These are phyloP conservation scores for Globisporangium camurandrum DNA, from an alignment of 352 stramenopile genomes.

Conservation along the genomic window DNA sequence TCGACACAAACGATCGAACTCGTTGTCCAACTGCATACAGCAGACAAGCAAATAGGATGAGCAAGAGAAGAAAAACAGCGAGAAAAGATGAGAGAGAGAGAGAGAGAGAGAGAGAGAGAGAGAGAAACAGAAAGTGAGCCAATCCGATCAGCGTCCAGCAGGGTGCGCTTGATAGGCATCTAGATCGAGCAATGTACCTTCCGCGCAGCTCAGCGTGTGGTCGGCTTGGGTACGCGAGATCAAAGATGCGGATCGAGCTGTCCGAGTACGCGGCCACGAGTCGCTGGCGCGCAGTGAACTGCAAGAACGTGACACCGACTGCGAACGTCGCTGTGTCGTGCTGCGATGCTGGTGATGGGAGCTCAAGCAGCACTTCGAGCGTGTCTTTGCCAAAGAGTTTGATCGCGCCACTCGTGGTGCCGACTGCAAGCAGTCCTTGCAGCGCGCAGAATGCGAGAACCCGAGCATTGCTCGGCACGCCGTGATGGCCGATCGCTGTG, in stretches of 20 bases:
- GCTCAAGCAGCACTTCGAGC: constrained; percentile 51
- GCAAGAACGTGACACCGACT: constrained; percentile 39
- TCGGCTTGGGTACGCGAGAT: constrained; percentile 20
- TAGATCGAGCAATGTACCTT: constrained; percentile 3
- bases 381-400: constrained; percentile 63
- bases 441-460: constrained; percentile 47
- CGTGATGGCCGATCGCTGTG: constrained; percentile 48
- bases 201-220: constrained; percentile 21
- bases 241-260: constrained; percentile 58
- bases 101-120: too few species aligned
- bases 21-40: constrained; percentile 65
- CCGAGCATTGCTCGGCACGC: constrained; percentile 55
- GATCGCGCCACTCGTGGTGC: constrained; percentile 45
- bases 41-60: too few species aligned
- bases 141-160: too few species aligned
- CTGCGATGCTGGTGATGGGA: constrained; percentile 19
- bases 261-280: constrained; percentile 57
- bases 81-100: neutral
- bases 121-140: too few species aligned
- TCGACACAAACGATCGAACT: constrained; percentile 55
- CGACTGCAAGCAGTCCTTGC: constrained; percentile 62
- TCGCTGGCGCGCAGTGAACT: constrained; percentile 57
- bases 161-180: too few species aligned
- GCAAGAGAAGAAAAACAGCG: neutral
- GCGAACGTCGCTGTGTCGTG: constrained; percentile 19